phyloP scores from a whole-genome alignment of 495 filamentous ascomycete genomes.

The Lophiotrema nucula region DNA sequence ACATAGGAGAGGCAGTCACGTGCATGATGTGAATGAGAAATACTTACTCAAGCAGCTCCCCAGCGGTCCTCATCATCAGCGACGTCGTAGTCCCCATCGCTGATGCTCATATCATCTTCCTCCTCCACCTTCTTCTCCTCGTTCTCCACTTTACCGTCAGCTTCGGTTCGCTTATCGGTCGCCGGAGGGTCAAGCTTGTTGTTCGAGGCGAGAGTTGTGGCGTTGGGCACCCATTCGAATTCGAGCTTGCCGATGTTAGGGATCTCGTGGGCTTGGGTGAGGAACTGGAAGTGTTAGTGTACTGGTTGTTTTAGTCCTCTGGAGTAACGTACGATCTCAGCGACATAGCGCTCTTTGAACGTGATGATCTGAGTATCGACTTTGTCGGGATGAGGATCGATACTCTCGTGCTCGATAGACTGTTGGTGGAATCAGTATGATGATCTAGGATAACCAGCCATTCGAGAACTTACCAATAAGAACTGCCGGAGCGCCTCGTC shows the following conservation, averaged over 20 bases:
- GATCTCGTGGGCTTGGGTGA: conserved; percentile 65
- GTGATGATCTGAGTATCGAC: conserved; percentile 62
- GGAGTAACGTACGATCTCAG: conserved; percentile 68
- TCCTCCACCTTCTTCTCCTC: neutral
- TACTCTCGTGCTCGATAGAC: conserved; percentile 72
- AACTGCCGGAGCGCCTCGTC: conserved; percentile 83
- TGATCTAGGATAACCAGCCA: neutral
- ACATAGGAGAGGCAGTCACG: too few species aligned
- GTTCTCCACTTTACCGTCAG: neutral
- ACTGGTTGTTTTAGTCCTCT: too few species aligned
- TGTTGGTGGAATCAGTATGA: conserved; percentile 37
- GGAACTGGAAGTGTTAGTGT: too few species aligned
- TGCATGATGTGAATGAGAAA: too few species aligned
- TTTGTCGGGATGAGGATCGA: conserved; percentile 62
- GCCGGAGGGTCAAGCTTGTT: neutral
- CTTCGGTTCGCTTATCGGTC: too few species aligned
- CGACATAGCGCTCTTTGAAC: conserved; percentile 87
- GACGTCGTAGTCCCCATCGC: conserved; percentile 23
- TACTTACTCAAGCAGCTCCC: too few species aligned
- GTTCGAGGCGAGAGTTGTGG: too few species aligned
- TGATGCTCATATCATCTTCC: neutral
- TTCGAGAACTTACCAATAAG: too few species aligned
- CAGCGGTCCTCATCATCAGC: conserved; percentile 30
- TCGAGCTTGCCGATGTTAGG: conserved; percentile 75
- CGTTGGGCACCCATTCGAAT: conserved; percentile 62